phyloP scores from a whole-genome alignment of 2,329 filamentous ascomycete species.

The Penicillium frequentans region DNA sequence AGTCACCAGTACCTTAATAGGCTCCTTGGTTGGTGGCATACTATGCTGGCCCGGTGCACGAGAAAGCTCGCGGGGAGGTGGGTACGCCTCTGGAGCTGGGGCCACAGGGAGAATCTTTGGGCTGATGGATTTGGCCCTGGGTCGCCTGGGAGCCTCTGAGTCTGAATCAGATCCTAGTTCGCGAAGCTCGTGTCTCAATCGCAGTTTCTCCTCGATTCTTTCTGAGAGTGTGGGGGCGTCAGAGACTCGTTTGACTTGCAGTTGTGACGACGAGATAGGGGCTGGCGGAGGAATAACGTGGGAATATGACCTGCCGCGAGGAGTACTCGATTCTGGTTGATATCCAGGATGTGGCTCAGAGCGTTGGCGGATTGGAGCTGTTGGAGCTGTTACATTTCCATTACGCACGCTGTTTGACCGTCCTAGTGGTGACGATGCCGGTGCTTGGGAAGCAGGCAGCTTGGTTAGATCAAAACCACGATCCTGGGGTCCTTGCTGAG shows the following conservation, averaged over 20 bases:
- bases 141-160: constrained; percentile 7
- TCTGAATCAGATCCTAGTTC: constrained; percentile 18
- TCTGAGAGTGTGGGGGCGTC: constrained; percentile 28
- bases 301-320: constrained; percentile 3
- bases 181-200: constrained; percentile 28
- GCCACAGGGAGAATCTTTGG: neutral
- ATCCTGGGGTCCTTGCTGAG: constrained; percentile 1
- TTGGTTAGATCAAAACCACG: constrained; percentile 4
- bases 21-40: neutral
- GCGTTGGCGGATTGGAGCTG: constrained; percentile 7
- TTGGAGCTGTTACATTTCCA: constrained; percentile 4
- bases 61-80: constrained; percentile 8
- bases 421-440: constrained; percentile 1
- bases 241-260: constrained; percentile 5
- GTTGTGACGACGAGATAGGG: neutral
- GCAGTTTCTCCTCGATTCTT: constrained; percentile 36
- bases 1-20: neutral
- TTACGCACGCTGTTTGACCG: constrained; percentile 24
- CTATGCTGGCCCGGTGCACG: neutral
- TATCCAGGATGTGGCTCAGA: constrained; percentile 20
- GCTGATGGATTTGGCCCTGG: constrained; percentile 4
- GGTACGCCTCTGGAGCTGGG: constrained; percentile 4
- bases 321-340: constrained; percentile 23
- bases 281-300: neutral
- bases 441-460: neutral